Conservation (phyloP, 2,329 filamentous ascomycete genomes). For the Microcera coccophila region DNA sequence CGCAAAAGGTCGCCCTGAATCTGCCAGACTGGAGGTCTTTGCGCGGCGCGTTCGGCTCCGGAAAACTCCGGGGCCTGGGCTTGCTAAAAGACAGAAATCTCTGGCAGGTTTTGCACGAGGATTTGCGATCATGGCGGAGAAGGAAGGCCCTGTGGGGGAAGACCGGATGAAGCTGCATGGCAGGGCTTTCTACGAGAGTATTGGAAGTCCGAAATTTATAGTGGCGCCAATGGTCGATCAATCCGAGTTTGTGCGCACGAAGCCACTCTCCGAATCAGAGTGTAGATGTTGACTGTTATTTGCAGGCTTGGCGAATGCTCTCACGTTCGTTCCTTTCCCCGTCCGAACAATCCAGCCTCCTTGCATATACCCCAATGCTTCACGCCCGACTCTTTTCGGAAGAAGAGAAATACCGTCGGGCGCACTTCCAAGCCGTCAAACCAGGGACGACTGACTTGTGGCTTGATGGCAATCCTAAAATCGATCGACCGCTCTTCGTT, state of each 20-base stretch:
- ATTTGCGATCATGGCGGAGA: constrained; percentile 32
- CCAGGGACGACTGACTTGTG: constrained; percentile 42
- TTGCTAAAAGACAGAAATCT: constrained; percentile 2
- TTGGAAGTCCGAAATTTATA: constrained; percentile 85
- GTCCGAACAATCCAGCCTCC: constrained; percentile 59
- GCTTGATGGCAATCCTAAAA: constrained; percentile 80
- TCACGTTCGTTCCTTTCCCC: constrained; percentile 84
- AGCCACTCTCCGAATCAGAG: not conserved
- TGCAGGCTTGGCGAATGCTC: constrained; percentile 90
- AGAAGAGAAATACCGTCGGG: constrained; percentile 67
- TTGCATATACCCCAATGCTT: constrained; percentile 94
- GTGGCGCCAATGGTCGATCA: constrained; percentile 98
- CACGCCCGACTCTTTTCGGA: constrained; percentile 87
- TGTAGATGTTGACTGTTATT: constrained; percentile 4
- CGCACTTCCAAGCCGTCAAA: constrained; percentile 71
- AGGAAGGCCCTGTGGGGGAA: constrained; percentile 18
- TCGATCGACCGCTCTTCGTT: constrained; percentile 88
- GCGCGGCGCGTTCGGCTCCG: constrained; percentile 17
- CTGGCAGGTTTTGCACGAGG: constrained; percentile 9
- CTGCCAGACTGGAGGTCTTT: constrained; percentile 21
- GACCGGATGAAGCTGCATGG: constrained; percentile 64
- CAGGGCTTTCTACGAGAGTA: constrained; percentile 88
- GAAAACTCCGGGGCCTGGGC: constrained; percentile 20
- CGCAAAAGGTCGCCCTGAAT: not conserved
- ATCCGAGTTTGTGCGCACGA: constrained; percentile 83